These are phyloP conservation scores for Waltergamsia citrina DNA, from an alignment of 2,329 filamentous ascomycete species.

Conservation along the genomic window DNA sequence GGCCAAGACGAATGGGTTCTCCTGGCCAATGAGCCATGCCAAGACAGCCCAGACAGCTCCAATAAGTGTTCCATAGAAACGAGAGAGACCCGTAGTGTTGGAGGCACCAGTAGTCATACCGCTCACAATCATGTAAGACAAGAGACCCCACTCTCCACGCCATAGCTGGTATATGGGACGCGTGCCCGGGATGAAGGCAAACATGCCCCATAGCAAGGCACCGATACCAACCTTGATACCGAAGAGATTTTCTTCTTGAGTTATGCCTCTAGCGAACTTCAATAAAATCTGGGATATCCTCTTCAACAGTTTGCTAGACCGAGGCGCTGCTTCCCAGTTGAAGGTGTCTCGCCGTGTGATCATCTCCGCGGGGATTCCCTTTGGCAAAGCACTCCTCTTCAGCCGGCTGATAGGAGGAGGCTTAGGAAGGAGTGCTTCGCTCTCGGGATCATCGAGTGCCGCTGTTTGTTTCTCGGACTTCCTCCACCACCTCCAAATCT, in stretches of 20 bases:
- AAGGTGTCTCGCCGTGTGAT: constrained; percentile 41
- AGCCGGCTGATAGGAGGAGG: constrained; percentile 31
- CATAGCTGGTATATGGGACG: constrained; percentile 75
- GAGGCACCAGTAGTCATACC: constrained; percentile 95
- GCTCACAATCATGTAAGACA: constrained; percentile 97
- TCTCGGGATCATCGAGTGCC: constrained; percentile 28
- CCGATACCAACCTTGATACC: constrained; percentile 90
- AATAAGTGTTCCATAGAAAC: constrained; percentile 78
- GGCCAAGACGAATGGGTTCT: constrained; percentile 66
- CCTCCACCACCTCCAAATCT: constrained; percentile 53
- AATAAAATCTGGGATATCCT: constrained; percentile 35
- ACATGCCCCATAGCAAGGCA: constrained; percentile 78
- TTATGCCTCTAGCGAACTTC: constrained; percentile 34
- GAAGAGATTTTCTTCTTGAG: constrained; percentile 56
- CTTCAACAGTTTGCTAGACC: constrained; percentile 32
- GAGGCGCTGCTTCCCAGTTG: constrained; percentile 45
- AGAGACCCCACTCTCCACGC: constrained; percentile 91
- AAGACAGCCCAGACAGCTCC: constrained; percentile 68
- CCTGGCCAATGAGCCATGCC: constrained; percentile 68
- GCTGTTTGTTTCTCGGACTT: constrained; percentile 12
- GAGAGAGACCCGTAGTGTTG: constrained; percentile 82
- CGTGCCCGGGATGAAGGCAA: constrained; percentile 74
- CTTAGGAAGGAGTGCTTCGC: constrained; percentile 27
- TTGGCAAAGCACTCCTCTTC: constrained; percentile 43
- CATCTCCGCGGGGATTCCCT: constrained; percentile 46